Base-by-base conservation (phyloP, 805 yeast genomes). In the Candida taoyuanica region DNA sequence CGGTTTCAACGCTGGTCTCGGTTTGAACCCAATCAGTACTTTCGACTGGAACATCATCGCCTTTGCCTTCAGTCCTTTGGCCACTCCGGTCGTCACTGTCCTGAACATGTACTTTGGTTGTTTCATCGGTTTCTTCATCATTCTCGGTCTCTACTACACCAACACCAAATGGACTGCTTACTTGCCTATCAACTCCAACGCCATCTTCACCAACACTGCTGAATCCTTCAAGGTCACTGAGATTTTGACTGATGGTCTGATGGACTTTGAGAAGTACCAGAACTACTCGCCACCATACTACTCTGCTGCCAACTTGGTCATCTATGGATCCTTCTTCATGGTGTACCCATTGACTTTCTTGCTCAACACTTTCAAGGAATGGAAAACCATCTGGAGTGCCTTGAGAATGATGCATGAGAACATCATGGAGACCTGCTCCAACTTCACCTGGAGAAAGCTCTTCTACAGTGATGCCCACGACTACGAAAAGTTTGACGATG, bases 201-300 rank as follows among this genome's bases (percentile, higher is more conserved):
- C 60, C 12, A 53, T 78, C 26, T 77, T 65, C 56, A 70, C 74
- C 39, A 77, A 76, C 49, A 65, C 61, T 23, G 85, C 79, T 17
- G 53, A 63, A 19, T 42, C 61, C 1, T 79, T 65, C 53, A 59
- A 69, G 15, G 74, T 78, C 29, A 64, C 67, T n/a, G 54, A 67
- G 38, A 65, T 79, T n/a, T 52, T 79, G 31, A 58, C 70, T 36
- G 55, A 71, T 14, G 70, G 68, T 39, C 48, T 55, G 16, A 65
- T 79, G 34, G 81, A 77, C 48, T 42, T 56, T 15, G 55, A 48
- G 2, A 71, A 70, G 47, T 78, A 78, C 53, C 62, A 64, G 40
- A 43, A 55, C 13, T 72, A 76, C 44, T 81, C 85, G 1, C 81
- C 84, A 7, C 86, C 87, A 7, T 80, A 71, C 57, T 78, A 76